Evolutionary conservation across 768 basidiomycete genomes (phyloP).

Genomic region (Imleria badia): DNA sequence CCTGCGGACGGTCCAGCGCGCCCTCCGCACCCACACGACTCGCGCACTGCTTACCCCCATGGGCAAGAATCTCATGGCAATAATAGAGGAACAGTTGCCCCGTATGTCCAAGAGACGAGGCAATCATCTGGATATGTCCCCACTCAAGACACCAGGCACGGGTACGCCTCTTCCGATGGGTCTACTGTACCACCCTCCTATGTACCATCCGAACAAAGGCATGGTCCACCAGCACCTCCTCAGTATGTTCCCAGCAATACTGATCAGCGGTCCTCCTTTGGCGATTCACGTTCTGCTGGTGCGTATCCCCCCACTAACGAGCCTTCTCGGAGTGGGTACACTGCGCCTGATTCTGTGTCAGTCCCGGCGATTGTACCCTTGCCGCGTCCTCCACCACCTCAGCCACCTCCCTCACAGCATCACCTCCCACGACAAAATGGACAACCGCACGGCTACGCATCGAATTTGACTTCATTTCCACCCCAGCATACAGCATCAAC

Average conservation of each 20-base stretch:
- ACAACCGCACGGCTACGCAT: constrained; percentile 17
- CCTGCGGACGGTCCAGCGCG: constrained; percentile 15
- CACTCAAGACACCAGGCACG: constrained; percentile 22
- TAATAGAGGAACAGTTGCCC: constrained; percentile 2
- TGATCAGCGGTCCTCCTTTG: constrained; percentile 21
- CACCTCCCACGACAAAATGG: constrained; percentile 20
- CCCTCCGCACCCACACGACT: constrained; percentile 15
- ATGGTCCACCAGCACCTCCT: constrained; percentile 9
- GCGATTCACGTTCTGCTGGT: constrained; percentile 21
- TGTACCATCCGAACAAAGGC: constrained; percentile 20
- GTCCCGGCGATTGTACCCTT: constrained; percentile 18
- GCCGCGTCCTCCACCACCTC: constrained; percentile 14
- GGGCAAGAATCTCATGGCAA: constrained; percentile 18
- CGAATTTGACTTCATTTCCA: constrained; percentile 15
- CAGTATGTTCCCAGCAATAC: constrained; percentile 17
- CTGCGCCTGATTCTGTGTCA: constrained; percentile 15
- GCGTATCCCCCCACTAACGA: constrained; percentile 16
- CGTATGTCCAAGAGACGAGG: constrained; percentile 21
- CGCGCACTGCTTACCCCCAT: constrained; percentile 16
- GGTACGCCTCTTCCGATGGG: constrained; percentile 18
- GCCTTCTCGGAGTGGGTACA: constrained; percentile 12
- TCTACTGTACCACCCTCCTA: constrained; percentile 16
- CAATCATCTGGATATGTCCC: constrained; percentile 20
- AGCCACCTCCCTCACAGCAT: constrained; percentile 14
- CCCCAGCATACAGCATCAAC: constrained; percentile 11